A percentile compares a stretch with the other conserved stretches of the same genome.
Conservation (phyloP, 2,329 filamentous ascomycete genomes). For the Trichoderma asperellum region DNA sequence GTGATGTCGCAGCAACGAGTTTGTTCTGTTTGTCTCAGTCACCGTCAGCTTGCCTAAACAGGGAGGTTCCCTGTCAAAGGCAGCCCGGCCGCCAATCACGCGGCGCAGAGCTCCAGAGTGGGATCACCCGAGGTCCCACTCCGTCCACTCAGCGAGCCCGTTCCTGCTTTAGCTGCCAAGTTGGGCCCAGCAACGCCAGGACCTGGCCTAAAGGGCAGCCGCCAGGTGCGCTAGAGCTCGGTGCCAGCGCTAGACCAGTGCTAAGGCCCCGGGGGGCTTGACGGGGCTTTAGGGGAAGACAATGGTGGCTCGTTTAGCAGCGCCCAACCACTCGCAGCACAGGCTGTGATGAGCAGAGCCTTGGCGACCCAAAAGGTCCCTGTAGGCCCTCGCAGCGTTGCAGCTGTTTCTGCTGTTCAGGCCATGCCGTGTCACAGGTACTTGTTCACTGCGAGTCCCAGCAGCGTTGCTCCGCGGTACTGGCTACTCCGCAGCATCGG, state of each 20-base stretch:
- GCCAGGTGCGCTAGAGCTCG: slow-evolving; percentile 3
- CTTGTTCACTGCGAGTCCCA: neutral
- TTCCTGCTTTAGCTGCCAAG: slow-evolving; percentile 31
- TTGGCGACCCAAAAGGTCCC: slow-evolving; percentile 21
- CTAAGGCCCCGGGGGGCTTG: slow-evolving; percentile 4
- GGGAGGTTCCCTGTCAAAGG: slow-evolving; percentile 15
- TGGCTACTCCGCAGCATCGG: slow-evolving; percentile 6
- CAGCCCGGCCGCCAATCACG: slow-evolving; percentile 8
- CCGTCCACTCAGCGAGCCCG: slow-evolving; percentile 26
- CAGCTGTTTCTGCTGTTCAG: neutral
- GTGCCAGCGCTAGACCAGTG: neutral
- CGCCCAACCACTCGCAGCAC: slow-evolving; percentile 16
- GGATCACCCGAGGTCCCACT: slow-evolving; percentile 22
- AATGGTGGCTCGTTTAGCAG: slow-evolving; percentile 13
- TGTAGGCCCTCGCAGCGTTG: neutral
- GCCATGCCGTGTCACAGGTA: neutral
- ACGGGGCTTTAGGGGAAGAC: slow-evolving; percentile 8
- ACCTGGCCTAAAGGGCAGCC: slow-evolving; percentile 10
- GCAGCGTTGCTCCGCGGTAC: neutral
- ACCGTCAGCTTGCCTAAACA: slow-evolving; percentile 19
- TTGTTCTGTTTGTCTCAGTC: slow-evolving; percentile 23
- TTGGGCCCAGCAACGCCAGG: slow-evolving; percentile 17
- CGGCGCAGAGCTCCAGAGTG: neutral
- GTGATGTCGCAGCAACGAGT: neutral
- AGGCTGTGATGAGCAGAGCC: slow-evolving; percentile 3